A percentile compares a stretch with the other conserved stretches of the same genome.
Conservation (phyloP, 371 early-diverging fungal species). For the Mortierella sp. region DNA sequence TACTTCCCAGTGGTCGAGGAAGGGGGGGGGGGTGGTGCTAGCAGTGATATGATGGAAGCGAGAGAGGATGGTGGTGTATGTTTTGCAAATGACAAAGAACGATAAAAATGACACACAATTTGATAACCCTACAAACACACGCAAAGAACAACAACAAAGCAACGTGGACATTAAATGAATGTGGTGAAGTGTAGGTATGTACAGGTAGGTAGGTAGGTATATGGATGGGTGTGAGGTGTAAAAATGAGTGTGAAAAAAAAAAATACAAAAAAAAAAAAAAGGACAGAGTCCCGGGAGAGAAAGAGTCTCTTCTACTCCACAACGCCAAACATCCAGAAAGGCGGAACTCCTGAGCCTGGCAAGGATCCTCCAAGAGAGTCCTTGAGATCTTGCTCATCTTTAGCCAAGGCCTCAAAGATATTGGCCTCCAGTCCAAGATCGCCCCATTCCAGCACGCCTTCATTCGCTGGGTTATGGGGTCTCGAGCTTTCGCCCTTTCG, state of each 20-base stretch:
- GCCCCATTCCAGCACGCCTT: slow-evolving; percentile 49
- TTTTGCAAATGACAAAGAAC: neutral
- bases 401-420: slow-evolving; percentile 35
- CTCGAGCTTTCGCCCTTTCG: slow-evolving; percentile 7
- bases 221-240: slow-evolving; percentile 17
- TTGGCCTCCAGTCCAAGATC: slow-evolving; percentile 47
- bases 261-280: slow-evolving; percentile 7
- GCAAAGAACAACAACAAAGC: slow-evolving; percentile 1
- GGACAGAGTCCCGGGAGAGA: too few species aligned
- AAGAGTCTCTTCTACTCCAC: too few species aligned
- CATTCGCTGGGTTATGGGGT: slow-evolving; percentile 39
- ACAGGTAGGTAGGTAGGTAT: slow-evolving; percentile 6
- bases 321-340: slow-evolving; percentile 53
- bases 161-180: neutral
- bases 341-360: slow-evolving; percentile 47
- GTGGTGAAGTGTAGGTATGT: neutral
- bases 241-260: neutral
- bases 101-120: too few species aligned
- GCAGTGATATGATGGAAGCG: neutral
- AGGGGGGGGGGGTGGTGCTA: neutral
- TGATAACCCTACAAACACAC: neutral
- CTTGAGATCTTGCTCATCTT: slow-evolving; percentile 42
- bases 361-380: slow-evolving; percentile 47
- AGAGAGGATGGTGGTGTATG: neutral
- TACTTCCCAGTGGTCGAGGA: too few species aligned